A percentile compares a stretch with the other conserved stretches of the same genome.
Conservation (phyloP, 768 basidiomycete genomes). For the Kwoniella bestiolae region DNA sequence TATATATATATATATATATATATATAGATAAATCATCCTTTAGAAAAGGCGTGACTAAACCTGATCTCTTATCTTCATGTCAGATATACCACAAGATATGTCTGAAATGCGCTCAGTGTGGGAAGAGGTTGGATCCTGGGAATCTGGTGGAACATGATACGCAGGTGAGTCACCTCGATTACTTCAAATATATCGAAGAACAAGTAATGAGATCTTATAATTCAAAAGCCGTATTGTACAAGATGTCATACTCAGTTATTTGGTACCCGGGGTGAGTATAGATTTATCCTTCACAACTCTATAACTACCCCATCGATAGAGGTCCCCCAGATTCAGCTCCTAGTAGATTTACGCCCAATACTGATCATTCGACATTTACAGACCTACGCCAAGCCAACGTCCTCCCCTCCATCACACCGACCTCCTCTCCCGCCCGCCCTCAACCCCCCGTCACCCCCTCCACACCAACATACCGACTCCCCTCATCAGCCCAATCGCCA, state of each 20-base stretch:
- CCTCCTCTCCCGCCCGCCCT: conserved; percentile 21
- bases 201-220: no score
- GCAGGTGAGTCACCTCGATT: conserved; percentile 36
- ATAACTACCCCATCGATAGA: no score
- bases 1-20: no score
- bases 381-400: conserved; percentile 44
- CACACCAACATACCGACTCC: conserved; percentile 16
- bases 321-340: no score
- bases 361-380: no score
- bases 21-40: no score
- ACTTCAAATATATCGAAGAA: no score
- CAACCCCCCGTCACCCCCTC: conserved; percentile 9
- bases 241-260: conserved; percentile 51
- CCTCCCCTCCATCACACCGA: conserved; percentile 32
- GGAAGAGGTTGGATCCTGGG: conserved; percentile 51
- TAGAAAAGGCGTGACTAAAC: not conserved
- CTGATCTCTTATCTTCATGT: not conserved
- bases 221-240: conserved; percentile 52
- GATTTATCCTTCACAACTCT: not conserved
- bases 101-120: conserved; percentile 50
- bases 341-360: no score
- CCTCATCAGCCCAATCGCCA: conserved; percentile 27
- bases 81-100: conserved; percentile 54
- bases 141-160: conserved; percentile 51
- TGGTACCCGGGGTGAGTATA: conserved; percentile 44